Evolutionary conservation across 345 rosid species (phyloP).

Genomic region (Sonneratia alba): DNA sequence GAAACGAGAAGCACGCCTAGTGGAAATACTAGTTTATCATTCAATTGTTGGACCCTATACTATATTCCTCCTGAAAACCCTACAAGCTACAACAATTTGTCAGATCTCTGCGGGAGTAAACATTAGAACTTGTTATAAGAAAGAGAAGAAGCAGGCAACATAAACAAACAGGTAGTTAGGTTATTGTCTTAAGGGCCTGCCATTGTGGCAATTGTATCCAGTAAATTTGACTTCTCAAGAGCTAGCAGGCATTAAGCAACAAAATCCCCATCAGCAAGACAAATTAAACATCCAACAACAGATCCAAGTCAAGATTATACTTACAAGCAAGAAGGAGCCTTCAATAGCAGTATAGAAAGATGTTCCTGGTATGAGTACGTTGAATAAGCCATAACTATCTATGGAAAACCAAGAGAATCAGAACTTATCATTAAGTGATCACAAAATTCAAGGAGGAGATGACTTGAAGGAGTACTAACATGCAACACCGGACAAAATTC

Average conservation of each 20-base stretch:
- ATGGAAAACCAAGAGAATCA: conserved; percentile 13
- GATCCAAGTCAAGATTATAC: conserved; percentile 12
- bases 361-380: conserved; percentile 75
- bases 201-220: not conserved
- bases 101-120: not conserved
- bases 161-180: not conserved
- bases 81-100: not conserved
- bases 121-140: not conserved
- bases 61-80: not conserved
- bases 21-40: not conserved
- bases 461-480: conserved; percentile 37
- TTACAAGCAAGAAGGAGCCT: conserved; percentile 82
- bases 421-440: not conserved
- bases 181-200: not conserved
- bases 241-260: not conserved
- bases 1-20: not conserved
- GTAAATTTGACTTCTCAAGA: not conserved
- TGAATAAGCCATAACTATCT: conserved; percentile 82
- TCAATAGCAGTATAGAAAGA: conserved; percentile 73
- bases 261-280: too few species aligned
- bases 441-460: conserved; percentile 9
- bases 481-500: conserved; percentile 93
- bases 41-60: not conserved
- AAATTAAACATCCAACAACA: not conserved
- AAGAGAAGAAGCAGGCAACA: not conserved